Evolutionary conservation across 148 eudicot genomes (phyloP), one percentile per base, ranked within the genome.

Genomic region (Camellia japonica): DNA sequence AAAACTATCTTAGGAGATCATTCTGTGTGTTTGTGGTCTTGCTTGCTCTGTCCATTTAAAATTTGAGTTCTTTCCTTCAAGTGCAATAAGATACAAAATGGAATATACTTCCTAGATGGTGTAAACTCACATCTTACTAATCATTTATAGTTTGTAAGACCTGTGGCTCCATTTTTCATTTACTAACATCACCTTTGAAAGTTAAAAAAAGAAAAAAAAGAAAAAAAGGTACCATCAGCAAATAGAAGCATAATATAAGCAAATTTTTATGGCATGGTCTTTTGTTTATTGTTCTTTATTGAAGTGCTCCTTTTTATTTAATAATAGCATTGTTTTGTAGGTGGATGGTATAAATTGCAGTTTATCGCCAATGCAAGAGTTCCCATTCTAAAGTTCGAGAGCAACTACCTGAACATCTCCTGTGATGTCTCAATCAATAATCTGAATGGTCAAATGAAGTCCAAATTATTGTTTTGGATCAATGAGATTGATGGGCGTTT

Each of bases 401-500:
- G 86, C 83, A 89, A 38, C 76, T 42, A 64, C 68, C 80, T 71
- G 69, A 89, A 92, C 82, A 90, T 96, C 76, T 92, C 99, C 20
- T 96, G 99, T 84, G 99, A 96, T 79, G 82, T 96, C 62, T 96
- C 94, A 63, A 87, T 96, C 71, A 91, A 88, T 76, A 96, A 93
- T 81, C 73, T 93, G 84, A 89, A 82, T 20, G 99, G 98, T 49
- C 97, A 90, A 62, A 93, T 97, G 98, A 97, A 97, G 88, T 92
- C 99, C 51, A 97, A 92, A 78, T 80, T 91, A 68, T 82, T 97
- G 78, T 84, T 82, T 67, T 90, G 98, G 99, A 90, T 97, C 81
- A 92, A 90, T 77, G 85, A 71, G 64, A 91, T 97, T 74, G 99
- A 97, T 88, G 86, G 84, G n/a, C 95, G 97, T 47, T 94, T 94